A percentile compares a stretch with the other conserved stretches of the same genome.
Conservation (phyloP, 2,329 filamentous ascomycete species). For the Aspergillus eucalypticola region DNA sequence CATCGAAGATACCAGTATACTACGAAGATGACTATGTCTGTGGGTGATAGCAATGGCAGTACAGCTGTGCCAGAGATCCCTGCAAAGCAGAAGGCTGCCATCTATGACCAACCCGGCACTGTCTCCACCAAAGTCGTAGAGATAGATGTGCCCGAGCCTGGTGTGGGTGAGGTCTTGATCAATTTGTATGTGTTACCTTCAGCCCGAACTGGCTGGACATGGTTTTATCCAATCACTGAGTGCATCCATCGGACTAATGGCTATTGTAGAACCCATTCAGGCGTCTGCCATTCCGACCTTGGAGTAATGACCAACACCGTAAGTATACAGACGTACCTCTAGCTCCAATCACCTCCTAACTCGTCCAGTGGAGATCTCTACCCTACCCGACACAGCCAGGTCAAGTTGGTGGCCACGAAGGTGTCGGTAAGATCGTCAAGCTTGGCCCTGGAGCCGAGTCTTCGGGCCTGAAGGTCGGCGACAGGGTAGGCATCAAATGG, state of each 20-base stretch:
- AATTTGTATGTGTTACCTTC: constrained; percentile 51
- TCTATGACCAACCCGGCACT: constrained; percentile 66
- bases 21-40: constrained; percentile 30
- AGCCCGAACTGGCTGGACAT: no score
- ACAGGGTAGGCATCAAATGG: constrained; percentile 72
- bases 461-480: constrained; percentile 62
- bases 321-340: background rate
- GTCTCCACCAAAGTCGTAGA: constrained; percentile 66
- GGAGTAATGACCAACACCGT: constrained; percentile 55
- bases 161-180: constrained; percentile 62
- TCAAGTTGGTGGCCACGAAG: constrained; percentile 70
- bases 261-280: constrained; percentile 56
- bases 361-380: constrained; percentile 54
- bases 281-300: constrained; percentile 66
- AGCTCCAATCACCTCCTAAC: background rate
- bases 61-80: constrained; percentile 46
- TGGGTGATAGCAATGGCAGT: background rate
- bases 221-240: background rate
- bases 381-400: constrained; percentile 60
- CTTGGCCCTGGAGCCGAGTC: constrained; percentile 61
- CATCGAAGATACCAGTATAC: background rate
- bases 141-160: constrained; percentile 65
- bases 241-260: constrained; percentile 5
- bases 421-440: constrained; percentile 65
- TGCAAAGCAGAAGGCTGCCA: constrained; percentile 61